Percentiles rank a stretch among this genome's conserved stretches.
phyloP scores from a whole-genome alignment of 306 rosid genomes.

The Casuarina equisetifolia region DNA sequence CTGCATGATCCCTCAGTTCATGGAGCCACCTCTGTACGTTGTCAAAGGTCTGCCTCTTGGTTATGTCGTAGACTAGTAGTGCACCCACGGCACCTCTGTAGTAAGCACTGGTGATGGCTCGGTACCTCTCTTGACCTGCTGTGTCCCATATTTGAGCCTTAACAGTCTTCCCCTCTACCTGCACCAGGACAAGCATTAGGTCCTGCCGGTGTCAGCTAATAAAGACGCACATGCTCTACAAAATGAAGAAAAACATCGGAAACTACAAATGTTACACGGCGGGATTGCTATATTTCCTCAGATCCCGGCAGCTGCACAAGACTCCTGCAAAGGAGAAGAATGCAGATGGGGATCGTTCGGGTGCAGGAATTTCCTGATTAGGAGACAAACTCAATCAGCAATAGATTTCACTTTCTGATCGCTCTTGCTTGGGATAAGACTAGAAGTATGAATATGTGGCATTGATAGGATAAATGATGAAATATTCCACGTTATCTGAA shows the following conservation, averaged over 20 bases:
- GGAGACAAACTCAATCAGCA: too few species aligned
- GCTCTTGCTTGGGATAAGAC: too few species aligned
- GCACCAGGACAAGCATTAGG: background rate
- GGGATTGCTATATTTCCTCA: background rate
- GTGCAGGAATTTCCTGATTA: too few species aligned
- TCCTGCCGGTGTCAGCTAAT: background rate
- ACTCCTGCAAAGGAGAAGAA: background rate
- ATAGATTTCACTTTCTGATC: too few species aligned
- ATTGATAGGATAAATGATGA: too few species aligned
- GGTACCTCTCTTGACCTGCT: conserved; percentile 84
- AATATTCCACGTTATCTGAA: too few species aligned
- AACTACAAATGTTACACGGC: background rate
- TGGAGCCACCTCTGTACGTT: conserved; percentile 76
- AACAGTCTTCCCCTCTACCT: conserved; percentile 83
- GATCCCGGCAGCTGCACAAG: background rate
- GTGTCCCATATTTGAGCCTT: conserved; percentile 97
- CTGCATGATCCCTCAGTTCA: conserved; percentile 77
- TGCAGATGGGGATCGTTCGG: background rate
- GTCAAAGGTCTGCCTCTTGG: conserved; percentile 77
- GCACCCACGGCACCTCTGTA: conserved; percentile 90
- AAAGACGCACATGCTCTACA: background rate
- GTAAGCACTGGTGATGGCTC: conserved; percentile 83
- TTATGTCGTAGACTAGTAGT: conserved; percentile 69
- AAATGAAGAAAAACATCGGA: background rate
- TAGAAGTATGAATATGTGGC: too few species aligned